Base-by-base conservation (phyloP, 805 yeast genomes). In the Kazachstania martiniae region DNA sequence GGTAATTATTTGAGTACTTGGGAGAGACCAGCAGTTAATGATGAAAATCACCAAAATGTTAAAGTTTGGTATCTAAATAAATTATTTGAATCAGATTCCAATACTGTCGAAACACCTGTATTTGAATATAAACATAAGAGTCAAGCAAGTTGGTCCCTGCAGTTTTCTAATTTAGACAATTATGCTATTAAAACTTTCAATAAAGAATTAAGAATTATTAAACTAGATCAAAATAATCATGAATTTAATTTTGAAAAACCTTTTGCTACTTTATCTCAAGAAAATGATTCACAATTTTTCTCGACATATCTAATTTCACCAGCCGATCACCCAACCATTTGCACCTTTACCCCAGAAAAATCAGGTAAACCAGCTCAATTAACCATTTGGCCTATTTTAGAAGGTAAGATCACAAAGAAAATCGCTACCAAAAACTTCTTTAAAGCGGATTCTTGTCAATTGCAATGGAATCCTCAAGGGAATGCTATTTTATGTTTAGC, bases 391-490 rank as follows among this genome's bases (percentile, higher is more conserved):
- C 58, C 61, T 16, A 38, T 56, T 15, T 19, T 51, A 0, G 49
- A 56, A 32, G 56, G 80, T 50, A 43, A 49, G 13, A 54, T 57
- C 14, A 47, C 55, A 4, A 83, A 76, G 45, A 89, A 95, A 21
- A 76, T 85, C 31, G 79, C 91, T 32, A 74, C 77, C 39, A 91
- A 89, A 58, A 74, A 84, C 37, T 84, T 91, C 49, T 91, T 91
- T 72, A 87, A 89, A 62, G 97, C 96, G 31, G 98, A 91, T 55
- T 73, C 82, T 43, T 91, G 95, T 59, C 78, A 73, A 47, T 72
- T 91, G 63, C 79, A 74, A 55, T 91, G 99, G 99, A 91, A 93
- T 59, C 70, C 75, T 22, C 68, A 86, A 41, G 99, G 99, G 38
- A 91, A 96, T 38, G 94, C 96, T 5, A 66, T 89, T 39, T 65